Conservation (phyloP, 1,284 basidiomycete genomes). For the Cystobasidium sp. region DNA sequence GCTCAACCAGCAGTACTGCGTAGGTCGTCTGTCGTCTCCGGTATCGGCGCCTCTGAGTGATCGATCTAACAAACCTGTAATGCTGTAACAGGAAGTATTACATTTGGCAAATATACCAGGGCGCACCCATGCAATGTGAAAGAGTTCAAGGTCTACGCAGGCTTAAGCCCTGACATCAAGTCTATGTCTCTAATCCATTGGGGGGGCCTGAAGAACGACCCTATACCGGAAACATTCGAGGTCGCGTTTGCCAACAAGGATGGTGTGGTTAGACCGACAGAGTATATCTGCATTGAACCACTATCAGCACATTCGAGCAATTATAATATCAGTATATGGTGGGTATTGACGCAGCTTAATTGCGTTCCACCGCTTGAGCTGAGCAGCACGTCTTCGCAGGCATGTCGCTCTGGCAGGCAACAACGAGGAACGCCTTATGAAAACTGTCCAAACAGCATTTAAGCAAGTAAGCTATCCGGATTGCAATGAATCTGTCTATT, state of each 20-base stretch:
- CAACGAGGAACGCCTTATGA: slow-evolving; percentile 49
- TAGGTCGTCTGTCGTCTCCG: slow-evolving; percentile 6
- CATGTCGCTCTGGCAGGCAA: slow-evolving; percentile 55
- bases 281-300: slow-evolving; percentile 56
- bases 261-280: slow-evolving; percentile 43
- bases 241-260: slow-evolving; percentile 40
- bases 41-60: background rate
- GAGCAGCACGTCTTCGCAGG: slow-evolving; percentile 42
- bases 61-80: background rate
- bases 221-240: slow-evolving; percentile 51
- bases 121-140: slow-evolving; percentile 57
- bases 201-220: slow-evolving; percentile 55
- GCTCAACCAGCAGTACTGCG: slow-evolving; percentile 53
- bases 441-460: slow-evolving; percentile 3
- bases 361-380: background rate
- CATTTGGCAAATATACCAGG: slow-evolving; percentile 57
- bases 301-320: slow-evolving; percentile 55
- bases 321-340: slow-evolving; percentile 56
- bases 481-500: background rate
- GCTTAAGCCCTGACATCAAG: slow-evolving; percentile 48
- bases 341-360: background rate
- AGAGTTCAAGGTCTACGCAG: slow-evolving; percentile 56
- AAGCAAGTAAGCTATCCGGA: slow-evolving; percentile 9
- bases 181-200: slow-evolving; percentile 53
- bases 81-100: slow-evolving; percentile 47